phyloP scores from a whole-genome alignment of 305 asterid species.

The Rubia balearica region DNA sequence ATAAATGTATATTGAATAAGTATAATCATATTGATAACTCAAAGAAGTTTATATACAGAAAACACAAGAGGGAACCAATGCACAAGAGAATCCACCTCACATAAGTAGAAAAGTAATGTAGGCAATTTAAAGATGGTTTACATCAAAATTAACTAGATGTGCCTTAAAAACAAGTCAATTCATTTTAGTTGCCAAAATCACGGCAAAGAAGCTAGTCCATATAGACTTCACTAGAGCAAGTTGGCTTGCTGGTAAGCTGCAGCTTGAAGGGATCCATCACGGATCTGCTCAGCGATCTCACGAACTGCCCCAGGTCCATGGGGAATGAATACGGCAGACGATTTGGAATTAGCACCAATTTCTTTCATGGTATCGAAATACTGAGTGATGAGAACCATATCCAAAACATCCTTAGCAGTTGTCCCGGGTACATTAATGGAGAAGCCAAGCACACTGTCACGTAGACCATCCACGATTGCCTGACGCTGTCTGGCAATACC shows the following conservation, averaged over 20 bases:
- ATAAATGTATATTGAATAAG: too few relatives aligned
- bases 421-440: slow-evolving; percentile 38
- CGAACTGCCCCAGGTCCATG: slow-evolving; percentile 44
- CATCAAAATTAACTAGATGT: not conserved
- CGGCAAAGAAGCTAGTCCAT: not conserved
- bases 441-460: slow-evolving; percentile 40
- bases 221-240: slow-evolving; percentile 3
- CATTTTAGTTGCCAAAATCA: not conserved
- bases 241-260: slow-evolving; percentile 16
- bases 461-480: slow-evolving; percentile 39
- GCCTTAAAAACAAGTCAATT: not conserved
- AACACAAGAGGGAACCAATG: not conserved
- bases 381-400: too few relatives aligned
- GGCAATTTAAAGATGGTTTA: not conserved
- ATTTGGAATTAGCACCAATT: too few relatives aligned
- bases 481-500: slow-evolving; percentile 42
- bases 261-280: slow-evolving; percentile 34
- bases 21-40: too few relatives aligned
- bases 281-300: slow-evolving; percentile 33
- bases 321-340: slow-evolving; percentile 36
- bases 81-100: not conserved
- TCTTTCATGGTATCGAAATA: too few relatives aligned
- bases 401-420: too few relatives aligned
- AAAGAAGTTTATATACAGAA: too few relatives aligned
- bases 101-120: not conserved